Evolutionary conservation across 108 stramenopile genomes (phyloP).

Genomic region (Chaetoceros muelleri): DNA sequence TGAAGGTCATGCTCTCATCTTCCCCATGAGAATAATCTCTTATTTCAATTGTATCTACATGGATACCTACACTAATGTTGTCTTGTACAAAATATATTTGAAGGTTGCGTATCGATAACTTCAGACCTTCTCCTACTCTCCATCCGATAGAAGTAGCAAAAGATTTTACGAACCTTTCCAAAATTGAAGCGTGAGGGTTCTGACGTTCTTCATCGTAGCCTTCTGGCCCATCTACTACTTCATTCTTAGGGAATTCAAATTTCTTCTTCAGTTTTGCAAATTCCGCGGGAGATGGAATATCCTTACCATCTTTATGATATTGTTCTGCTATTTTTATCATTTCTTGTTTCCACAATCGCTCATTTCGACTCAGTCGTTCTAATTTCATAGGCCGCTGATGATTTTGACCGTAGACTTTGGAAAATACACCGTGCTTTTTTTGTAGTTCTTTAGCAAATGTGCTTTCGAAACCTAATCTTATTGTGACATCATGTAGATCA

Average conservation of each 20-base stretch:
- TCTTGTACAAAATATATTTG: background rate
- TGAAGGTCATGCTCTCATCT: too few relatives aligned
- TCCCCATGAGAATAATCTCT: background rate
- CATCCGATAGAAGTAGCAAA: background rate
- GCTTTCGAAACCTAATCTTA: constrained; percentile 26
- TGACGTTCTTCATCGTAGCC: background rate
- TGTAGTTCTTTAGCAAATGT: background rate
- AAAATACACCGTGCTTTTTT: background rate
- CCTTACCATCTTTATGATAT: background rate
- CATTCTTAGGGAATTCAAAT: background rate
- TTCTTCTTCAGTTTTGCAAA: background rate
- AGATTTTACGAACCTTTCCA: background rate
- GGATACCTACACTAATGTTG: background rate
- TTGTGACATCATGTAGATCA: constrained; percentile 24
- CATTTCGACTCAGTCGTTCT: background rate
- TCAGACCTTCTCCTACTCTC: background rate
- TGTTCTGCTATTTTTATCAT: constrained; percentile 5
- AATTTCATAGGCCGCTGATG: background rate
- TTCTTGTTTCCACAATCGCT: constrained; percentile 12
- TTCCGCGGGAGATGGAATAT: background rate
- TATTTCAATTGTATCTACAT: background rate
- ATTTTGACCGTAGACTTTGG: background rate
- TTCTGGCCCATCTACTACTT: background rate
- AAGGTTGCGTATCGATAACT: background rate
- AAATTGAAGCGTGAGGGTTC: background rate